A percentile compares a stretch with the other conserved stretches of the same genome.
phyloP scores from a whole-genome alignment of 306 rosid species.

The Pachyrhizus erosus region DNA sequence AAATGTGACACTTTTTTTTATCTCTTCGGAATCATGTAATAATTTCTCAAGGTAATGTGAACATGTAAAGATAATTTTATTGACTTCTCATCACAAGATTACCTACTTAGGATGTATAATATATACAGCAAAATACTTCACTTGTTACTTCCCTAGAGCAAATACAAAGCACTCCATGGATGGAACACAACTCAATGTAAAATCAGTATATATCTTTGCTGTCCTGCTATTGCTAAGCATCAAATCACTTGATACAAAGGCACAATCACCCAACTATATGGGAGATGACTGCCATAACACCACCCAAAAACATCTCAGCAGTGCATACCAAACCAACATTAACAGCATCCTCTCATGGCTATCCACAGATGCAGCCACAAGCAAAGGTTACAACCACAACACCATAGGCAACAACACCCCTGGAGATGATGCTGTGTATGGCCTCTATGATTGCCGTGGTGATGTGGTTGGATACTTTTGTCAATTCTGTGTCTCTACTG shows the following conservation, averaged over 20 bases:
- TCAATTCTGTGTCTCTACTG: conserved; percentile 38
- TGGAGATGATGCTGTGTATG: conserved; percentile 15
- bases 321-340: conserved; percentile 16
- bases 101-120: background rate
- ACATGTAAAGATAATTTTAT: background rate
- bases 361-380: background rate
- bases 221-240: background rate
- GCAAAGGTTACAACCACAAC: conserved; percentile 34
- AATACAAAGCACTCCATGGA: conserved; percentile 3
- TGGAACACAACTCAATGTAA: background rate
- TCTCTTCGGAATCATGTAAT: too few species aligned
- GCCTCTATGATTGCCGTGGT: conserved; percentile 27
- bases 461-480: conserved; percentile 17
- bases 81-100: background rate
- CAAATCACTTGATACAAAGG: background rate
- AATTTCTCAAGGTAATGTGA: too few species aligned
- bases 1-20: too few species aligned
- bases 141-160: background rate
- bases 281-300: background rate
- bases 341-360: conserved; percentile 10
- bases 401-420: background rate
- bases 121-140: background rate
- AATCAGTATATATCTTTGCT: background rate
- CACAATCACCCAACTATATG: conserved; percentile 21
- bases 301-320: background rate